Base-by-base conservation (phyloP, 441 rosid species). In the Gossypium gossypioides region DNA sequence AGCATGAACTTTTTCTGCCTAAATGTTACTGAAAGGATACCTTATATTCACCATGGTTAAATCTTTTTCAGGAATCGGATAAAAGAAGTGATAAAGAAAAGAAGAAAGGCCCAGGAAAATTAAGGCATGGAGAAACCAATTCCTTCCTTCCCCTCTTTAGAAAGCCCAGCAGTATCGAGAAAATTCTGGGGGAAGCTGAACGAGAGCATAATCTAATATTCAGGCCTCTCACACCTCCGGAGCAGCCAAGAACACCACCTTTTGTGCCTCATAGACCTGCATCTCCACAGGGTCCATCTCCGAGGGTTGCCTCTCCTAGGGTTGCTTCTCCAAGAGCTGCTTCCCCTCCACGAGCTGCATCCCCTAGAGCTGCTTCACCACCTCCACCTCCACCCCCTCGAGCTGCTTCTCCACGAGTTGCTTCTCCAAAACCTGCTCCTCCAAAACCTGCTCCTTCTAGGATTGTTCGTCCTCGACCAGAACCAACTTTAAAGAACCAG, bases 151-250 rank as follows among this genome's bases (percentile, higher is more conserved):
- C 98, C 4, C 76, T 84, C 66, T 89, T 90, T 79, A 89, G 91
- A 80, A 85, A 78, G 81, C 97, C 99, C 0, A 95, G 97, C 83
- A 95, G 98, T 76, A 86, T 95, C 6, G 99, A 95, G 79, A 89
- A 91, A 77, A 95, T 95, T 66, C 83, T 95, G 71, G 97, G 88
- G 44, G 99, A 95, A 60, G 99, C 95, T 21, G 99, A 92, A 77
- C 85, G 91, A 72, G 99, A 95, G 81, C 93, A 89, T 75, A 87
- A 79, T 48, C 70, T 91, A 74, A 68, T 81, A 32, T 95, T 89
- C 77, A 80, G 87, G 78, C 96, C 97, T 72, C 93, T 88, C 10
- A 78, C 91, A 6, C 85, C 89, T 69, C 84, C 89, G 6, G 90
- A 84, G 78, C 87, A 80, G 74, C 88, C 88, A 1, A 76, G 9